phyloP scores from a whole-genome alignment of 768 basidiomycete species.

The Hemileccinum rubropunctum region DNA sequence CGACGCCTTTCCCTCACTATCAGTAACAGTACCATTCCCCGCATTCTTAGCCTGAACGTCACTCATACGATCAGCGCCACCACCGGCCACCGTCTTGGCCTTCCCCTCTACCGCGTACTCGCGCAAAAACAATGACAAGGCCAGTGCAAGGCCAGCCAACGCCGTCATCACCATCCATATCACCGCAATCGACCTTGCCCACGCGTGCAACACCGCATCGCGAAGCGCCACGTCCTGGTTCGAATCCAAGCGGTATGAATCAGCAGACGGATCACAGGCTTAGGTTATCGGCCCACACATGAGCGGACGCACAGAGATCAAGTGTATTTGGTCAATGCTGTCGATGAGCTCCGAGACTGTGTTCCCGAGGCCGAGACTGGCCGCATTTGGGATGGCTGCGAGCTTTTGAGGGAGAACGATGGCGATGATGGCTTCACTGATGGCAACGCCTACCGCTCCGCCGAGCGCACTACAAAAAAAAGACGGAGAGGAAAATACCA shows the following conservation, averaged over 20 bases:
- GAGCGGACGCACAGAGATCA: conserved; percentile 20
- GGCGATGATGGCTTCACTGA: conserved; percentile 66
- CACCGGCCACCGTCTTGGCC: conserved; percentile 29
- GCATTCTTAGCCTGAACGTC: no score
- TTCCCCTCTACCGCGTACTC: conserved; percentile 60
- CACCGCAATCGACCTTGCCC: conserved; percentile 55
- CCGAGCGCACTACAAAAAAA: conserved; percentile 52
- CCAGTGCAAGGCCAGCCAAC: conserved; percentile 48
- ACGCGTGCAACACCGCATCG: conserved; percentile 55
- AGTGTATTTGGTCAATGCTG: conserved; percentile 43
- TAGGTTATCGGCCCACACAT: no score
- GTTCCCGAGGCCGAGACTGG: conserved; percentile 32
- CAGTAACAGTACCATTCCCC: no score
- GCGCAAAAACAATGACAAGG: conserved; percentile 53
- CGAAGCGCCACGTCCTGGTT: conserved; percentile 49
- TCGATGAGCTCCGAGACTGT: conserved; percentile 43
- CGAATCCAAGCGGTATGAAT: no score
- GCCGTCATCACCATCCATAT: conserved; percentile 70
- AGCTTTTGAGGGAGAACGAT: conserved; percentile 43
- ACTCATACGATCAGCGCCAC: no score
- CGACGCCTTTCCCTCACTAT: no score
- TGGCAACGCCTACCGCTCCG: conserved; percentile 68
- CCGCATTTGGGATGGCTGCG: conserved; percentile 20
- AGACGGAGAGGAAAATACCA: no score
- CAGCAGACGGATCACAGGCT: no score